Evolutionary conservation across 78 protist genomes (phyloP).

Genomic region (Salpingoeca rosetta): DNA sequence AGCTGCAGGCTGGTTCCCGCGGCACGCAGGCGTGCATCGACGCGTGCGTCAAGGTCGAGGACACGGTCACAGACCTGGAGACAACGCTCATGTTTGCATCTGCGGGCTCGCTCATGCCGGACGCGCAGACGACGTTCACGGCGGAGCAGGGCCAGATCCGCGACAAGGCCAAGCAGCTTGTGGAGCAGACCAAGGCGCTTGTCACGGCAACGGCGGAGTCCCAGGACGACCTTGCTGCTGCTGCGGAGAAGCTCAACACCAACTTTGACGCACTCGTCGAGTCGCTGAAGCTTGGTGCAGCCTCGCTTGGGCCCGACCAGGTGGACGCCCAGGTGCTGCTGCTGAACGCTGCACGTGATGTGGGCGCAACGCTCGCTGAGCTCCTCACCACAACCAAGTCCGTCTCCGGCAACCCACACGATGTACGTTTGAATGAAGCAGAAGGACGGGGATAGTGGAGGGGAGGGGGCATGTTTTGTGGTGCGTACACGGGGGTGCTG

Average conservation of each 20-base stretch:
- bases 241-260: not conserved
- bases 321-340: constrained; percentile 5
- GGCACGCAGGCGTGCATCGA: constrained; percentile 9
- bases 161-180: not conserved
- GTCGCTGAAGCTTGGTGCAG: not conserved
- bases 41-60: not conserved
- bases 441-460: too few species aligned
- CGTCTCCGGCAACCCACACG: not conserved
- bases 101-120: constrained; percentile 5
- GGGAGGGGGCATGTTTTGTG: too few species aligned
- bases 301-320: not conserved
- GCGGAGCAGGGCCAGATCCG: not conserved
- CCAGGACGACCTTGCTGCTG: not conserved
- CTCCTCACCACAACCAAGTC: constrained; percentile 3
- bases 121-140: not conserved
- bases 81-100: constrained; percentile 24
- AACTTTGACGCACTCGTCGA: not conserved
- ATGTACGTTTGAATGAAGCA: too few species aligned
- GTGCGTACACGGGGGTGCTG: too few species aligned
- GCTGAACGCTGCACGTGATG: not conserved
- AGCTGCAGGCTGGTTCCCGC: not conserved
- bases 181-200: not conserved
- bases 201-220: not conserved
- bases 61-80: constrained; percentile 4
- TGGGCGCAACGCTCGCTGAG: not conserved